phyloP scores from a whole-genome alignment of 2,329 filamentous ascomycete species.

The Xylaria polymorpha region DNA sequence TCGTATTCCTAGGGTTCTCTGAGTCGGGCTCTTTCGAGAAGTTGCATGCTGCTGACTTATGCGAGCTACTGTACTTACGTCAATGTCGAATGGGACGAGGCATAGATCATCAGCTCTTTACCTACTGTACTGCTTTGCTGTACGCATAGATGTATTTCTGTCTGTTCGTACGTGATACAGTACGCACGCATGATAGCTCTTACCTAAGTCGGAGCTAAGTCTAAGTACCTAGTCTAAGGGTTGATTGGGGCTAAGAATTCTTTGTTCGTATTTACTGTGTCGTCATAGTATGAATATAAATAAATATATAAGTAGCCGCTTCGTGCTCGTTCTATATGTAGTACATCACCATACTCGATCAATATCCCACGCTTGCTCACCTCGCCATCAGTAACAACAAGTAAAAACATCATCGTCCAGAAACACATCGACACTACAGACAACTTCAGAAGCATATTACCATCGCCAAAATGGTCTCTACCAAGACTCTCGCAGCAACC shows the following conservation, averaged over 20 bases:
- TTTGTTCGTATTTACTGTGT: conserved; percentile 9
- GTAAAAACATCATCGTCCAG: background rate
- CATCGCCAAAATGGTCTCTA: conserved; percentile 45
- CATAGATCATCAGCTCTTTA: conserved; percentile 4
- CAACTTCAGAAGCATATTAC: background rate
- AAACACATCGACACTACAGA: background rate
- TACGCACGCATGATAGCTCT: background rate
- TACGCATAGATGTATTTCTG: background rate
- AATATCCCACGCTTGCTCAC: background rate
- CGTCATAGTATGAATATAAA: conserved; percentile 3
- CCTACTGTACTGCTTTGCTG: background rate
- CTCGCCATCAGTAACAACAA: background rate
- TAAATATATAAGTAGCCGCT: conserved; percentile 1
- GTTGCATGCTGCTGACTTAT: background rate
- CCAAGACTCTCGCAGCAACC: conserved; percentile 44
- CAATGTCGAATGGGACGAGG: conserved; percentile 3
- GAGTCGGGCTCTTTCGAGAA: conserved; percentile 8
- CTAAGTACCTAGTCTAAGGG: too few species aligned
- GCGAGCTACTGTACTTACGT: conserved; percentile 24
- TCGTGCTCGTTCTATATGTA: background rate
- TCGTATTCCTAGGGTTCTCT: conserved; percentile 35
- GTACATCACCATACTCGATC: background rate
- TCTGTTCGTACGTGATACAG: background rate
- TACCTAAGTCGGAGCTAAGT: background rate
- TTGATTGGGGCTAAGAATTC: conserved; percentile 6